Evolutionary conservation across 805 yeast genomes (phyloP), one percentile per base, ranked within the genome.

Genomic region (Pichia scutulata): DNA sequence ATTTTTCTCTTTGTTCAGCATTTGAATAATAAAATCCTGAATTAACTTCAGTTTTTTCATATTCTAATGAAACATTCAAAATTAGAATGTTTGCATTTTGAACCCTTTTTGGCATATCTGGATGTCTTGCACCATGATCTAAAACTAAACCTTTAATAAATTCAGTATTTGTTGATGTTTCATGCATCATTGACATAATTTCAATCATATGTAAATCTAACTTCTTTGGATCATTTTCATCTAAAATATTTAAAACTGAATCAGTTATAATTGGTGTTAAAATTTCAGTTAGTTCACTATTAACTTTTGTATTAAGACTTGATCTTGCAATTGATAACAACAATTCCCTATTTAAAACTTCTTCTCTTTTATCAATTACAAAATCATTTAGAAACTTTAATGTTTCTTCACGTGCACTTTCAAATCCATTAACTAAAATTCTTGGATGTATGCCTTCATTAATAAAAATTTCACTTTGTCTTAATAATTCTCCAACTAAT

Each of bases 41-140:
- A 71, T 93, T 93, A 47, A 93, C 97, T 72, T 93, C 99, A 41
- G 97, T 89, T 74, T 93, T 93, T 66, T 93, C 99, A 68, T 93
- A 93, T 70, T 93, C 99, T 59, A 93, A 74, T 7, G 96, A 87
- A 43, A 93, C 99, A 67, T 93, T 93, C 60, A 93, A 77, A 48
- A 88, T 93, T 64, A 93, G 76, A 33, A 93, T 82, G 61, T 80
- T 74, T 2, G 97, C 97, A 66, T 93, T 88, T 56, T 80, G 78
- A 19, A 93, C 84, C 49, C 82, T 71, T 57, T 82, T 86, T 52
- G 99, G 99, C 99, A 93, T 93, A 69, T 93, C 99, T 43, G 99
- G 99, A 74, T 93, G 99, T 67, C 99, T 81, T 18, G 97, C 97
- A 58, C 99, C 99, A 67, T 93, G 99, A 67, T 93, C 99, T 57